Evolutionary conservation across 352 stramenopile species (phyloP).

Genomic region (Globisporangium barbulae): DNA sequence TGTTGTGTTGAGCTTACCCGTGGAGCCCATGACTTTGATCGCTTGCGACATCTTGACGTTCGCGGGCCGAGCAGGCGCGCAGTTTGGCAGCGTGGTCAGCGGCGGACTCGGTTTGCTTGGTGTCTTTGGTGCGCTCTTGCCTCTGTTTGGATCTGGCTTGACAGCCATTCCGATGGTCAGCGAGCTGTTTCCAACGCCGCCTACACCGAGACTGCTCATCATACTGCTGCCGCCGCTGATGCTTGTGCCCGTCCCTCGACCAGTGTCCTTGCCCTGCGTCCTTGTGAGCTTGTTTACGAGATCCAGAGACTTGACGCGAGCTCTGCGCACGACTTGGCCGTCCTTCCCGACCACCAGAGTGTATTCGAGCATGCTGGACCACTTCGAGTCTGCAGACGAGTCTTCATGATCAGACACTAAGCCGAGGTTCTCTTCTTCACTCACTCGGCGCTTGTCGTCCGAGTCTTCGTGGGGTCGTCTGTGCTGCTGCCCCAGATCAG

Average conservation of each 20-base stretch:
- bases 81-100: conserved; percentile 72
- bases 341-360: conserved; percentile 81
- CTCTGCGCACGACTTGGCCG: conserved; percentile 75
- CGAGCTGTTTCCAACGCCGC: conserved; percentile 19
- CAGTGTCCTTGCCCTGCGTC: conserved; percentile 55
- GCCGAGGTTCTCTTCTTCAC: conserved; percentile 55
- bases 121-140: conserved; percentile 40
- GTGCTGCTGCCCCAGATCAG: conserved; percentile 25
- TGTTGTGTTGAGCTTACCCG: conserved; percentile 39
- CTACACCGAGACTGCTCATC: conserved; percentile 20
- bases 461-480: conserved; percentile 48
- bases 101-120: conserved; percentile 43
- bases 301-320: conserved; percentile 80
- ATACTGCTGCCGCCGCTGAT: conserved; percentile 15
- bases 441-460: conserved; percentile 57
- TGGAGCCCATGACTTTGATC: conserved; percentile 49
- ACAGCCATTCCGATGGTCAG: conserved; percentile 30
- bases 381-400: conserved; percentile 74
- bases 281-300: conserved; percentile 67
- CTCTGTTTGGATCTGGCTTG: conserved; percentile 38
- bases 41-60: conserved; percentile 50
- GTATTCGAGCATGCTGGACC: conserved; percentile 87
- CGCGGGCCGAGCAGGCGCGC: conserved; percentile 35
- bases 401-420: conserved; percentile 76
- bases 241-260: conserved; percentile 22